Percentiles rank a stretch among this genome's conserved stretches.
Conservation (phyloP, 176 grass and related monocot species). For the maize (Zea mays) region Zm-B73-REFERENCE-NAM-5.0 NC_050102.1:8359501-8360000, state of each 20-base stretch:
- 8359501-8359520: neutral
- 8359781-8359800: conserved; percentile 57
- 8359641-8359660: conserved; percentile 48
- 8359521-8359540: conserved; percentile 30
- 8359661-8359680: conserved; percentile 49
- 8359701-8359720: conserved; percentile 35
- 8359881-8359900: conserved; percentile 39
- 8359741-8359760: conserved; percentile 50
- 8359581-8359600: conserved; percentile 51
- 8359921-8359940: conserved; percentile 43
- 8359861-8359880: conserved; percentile 45
- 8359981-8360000: conserved; percentile 47
- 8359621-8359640: conserved; percentile 40
- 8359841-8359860: conserved; percentile 41
- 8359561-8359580: conserved; percentile 51
- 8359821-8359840: conserved; percentile 53
- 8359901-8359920: conserved; percentile 42
- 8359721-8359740: conserved; percentile 26
- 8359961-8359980: conserved; percentile 50
- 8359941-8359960: conserved; percentile 52
- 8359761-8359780: conserved; percentile 75
- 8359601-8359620: conserved; percentile 57
- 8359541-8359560: conserved; percentile 82
- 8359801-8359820: conserved; percentile 57
- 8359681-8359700: conserved; percentile 50